Percentiles rank a stretch among this genome's conserved stretches.
Conservation (phyloP, 345 rosid genomes). For the Capsella bursapastoris region DNA sequence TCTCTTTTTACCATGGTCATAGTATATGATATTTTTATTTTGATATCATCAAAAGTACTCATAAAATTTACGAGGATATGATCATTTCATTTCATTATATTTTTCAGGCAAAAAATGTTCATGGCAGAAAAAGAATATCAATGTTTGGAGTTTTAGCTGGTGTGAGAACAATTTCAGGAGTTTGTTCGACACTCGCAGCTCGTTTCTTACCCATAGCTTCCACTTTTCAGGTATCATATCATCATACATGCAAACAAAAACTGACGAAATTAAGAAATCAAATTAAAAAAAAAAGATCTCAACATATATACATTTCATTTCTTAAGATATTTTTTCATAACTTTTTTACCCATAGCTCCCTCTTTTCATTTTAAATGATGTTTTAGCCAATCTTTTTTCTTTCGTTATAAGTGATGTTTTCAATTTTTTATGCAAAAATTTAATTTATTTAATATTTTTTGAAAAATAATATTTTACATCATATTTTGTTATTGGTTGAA, state of each 20-base stretch:
- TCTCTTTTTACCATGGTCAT: background rate
- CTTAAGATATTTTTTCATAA: background rate
- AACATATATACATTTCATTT: background rate
- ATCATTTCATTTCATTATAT: background rate
- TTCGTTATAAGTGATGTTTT: too few relatives aligned
- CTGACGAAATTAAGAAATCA: background rate
- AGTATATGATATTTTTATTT: background rate
- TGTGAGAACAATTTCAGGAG: slow-evolving; percentile 48
- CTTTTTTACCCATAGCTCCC: background rate
- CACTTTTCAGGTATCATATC: slow-evolving; percentile 62
- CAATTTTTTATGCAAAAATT: too few relatives aligned
- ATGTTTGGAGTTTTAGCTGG: slow-evolving; percentile 74
- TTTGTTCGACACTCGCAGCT: slow-evolving; percentile 65
- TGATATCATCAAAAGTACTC: background rate
- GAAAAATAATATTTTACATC: too few relatives aligned
- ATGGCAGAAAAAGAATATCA: slow-evolving; percentile 53
- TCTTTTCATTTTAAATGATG: too few relatives aligned
- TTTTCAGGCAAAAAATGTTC: slow-evolving; percentile 66
- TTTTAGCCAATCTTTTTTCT: too few relatives aligned
- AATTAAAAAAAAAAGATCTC: background rate
- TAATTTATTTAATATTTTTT: too few relatives aligned
- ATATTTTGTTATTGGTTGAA: too few relatives aligned
- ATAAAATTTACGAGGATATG: background rate
- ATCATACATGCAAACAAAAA: background rate
- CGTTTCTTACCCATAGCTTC: slow-evolving; percentile 64